Evolutionary conservation across 2,329 filamentous ascomycete genomes (phyloP).

Genomic region (Pleurostoma richardsiae): DNA sequence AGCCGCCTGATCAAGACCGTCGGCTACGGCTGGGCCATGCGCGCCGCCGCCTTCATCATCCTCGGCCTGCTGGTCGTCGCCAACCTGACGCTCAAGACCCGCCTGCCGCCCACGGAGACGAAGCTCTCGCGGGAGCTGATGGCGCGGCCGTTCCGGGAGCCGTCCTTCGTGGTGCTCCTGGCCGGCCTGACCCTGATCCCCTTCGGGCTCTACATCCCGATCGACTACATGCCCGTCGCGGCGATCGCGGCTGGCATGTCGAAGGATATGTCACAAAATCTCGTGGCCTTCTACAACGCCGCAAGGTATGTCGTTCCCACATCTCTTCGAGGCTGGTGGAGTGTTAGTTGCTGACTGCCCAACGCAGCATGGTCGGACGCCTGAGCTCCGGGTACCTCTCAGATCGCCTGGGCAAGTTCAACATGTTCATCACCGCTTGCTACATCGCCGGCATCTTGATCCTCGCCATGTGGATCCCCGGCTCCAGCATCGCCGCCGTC

Average conservation of each 20-base stretch:
- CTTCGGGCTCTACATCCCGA: conserved; percentile 29
- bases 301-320: conserved; percentile 2
- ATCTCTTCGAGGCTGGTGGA: too few species aligned
- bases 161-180: conserved; percentile 20
- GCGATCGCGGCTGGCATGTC: conserved; percentile 21
- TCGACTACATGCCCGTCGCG: conserved; percentile 28
- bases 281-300: conserved; percentile 32
- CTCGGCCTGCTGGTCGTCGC: conserved; percentile 25
- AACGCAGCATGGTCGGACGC: conserved; percentile 27
- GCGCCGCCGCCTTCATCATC: conserved; percentile 30
- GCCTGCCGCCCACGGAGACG: conserved; percentile 14
- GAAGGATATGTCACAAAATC: conserved; percentile 21
- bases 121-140: conserved; percentile 17
- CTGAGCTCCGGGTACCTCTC: conserved; percentile 10
- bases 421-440: conserved; percentile 46
- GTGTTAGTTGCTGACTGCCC: too few species aligned
- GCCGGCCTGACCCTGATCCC: conserved; percentile 27
- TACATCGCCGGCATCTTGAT: conserved; percentile 39
- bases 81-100: conserved; percentile 23
- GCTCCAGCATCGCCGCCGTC: conserved; percentile 47
- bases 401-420: conserved; percentile 38
- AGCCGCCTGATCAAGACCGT: conserved; percentile 23
- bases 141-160: conserved; percentile 23
- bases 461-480: conserved; percentile 44
- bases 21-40: conserved; percentile 34